Evolutionary conservation across 2,329 filamentous ascomycete genomes (phyloP), one percentile per base, ranked within the genome.

Genomic region (Colletotrichum sp.): DNA sequence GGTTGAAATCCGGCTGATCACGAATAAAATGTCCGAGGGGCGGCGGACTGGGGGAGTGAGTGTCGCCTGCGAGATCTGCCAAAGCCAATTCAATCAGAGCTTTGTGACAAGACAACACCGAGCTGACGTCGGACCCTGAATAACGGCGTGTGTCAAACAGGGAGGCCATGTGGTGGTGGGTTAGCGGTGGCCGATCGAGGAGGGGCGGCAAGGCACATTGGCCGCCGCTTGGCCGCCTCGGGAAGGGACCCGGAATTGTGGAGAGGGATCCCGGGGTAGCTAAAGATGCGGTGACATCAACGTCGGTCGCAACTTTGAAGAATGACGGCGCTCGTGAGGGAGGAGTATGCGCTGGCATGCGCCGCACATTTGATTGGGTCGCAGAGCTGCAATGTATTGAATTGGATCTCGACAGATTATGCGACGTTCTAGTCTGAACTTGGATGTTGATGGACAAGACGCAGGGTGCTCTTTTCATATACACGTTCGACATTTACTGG

Each of bases 151-250:
- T 52, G 65, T 63, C 28, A 65, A 67, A 68, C 74, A 76, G 74
- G 74, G 74, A 55, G 71, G 70, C 70, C 74, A 76, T 76, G 70
- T 74, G 74, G 74, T 65, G 43, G 71, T 76, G 74, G 70, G 65
- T 68, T 68, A 69, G 43, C 32, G 64, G 70, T 60, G 48, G 60
- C 71, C 48, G 70, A 74, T 76, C 71, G 65, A 69, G 70, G 70
- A 72, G 70, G 74, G 74, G 74, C 74, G 65, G 74, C 59, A 74
- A 76, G 64, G 72, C 72, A 75, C 73, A 72, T 63, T 68, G 73
- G 59, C 43, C 43, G 69, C 72, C 59, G 61, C 71, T 70, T 75
- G 74, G 74, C 74, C 74, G 74, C 74, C 71, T 75, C 72, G 66
- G 61, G 71, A 71, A 76, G 61, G 52, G 66, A 65, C 39, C 66